Evolutionary conservation across 345 rosid species (phyloP).

Genomic region (Raphanus raphanistrum): DNA sequence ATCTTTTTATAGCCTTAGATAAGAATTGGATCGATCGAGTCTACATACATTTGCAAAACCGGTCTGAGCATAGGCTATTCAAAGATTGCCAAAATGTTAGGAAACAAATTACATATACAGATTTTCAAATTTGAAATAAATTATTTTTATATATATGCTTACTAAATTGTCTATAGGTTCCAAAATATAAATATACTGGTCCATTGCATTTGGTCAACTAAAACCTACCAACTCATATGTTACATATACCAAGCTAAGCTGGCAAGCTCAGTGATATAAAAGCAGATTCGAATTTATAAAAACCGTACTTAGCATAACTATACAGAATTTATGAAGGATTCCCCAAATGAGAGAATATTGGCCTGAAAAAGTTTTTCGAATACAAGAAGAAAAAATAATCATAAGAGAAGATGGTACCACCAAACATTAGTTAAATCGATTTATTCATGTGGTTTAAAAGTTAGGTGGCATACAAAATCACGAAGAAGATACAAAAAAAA

Average conservation of each 20-base stretch:
- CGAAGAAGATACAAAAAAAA: neutral
- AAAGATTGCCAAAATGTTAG: no score
- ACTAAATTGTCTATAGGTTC: no score
- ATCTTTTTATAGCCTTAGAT: no score
- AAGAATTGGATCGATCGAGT: slow-evolving; percentile 1
- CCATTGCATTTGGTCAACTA: neutral
- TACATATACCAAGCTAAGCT: no score
- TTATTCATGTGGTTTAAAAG: neutral
- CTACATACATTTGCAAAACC: neutral
- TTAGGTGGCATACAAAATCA: neutral
- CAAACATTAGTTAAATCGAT: slow-evolving; percentile 1
- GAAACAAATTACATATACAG: no score
- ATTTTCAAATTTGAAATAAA: no score
- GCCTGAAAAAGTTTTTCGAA: neutral
- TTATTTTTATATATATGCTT: no score
- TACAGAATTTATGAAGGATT: neutral
- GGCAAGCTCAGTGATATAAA: neutral
- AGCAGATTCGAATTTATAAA: neutral
- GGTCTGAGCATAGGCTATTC: no score
- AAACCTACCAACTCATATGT: no score
- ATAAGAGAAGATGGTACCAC: slow-evolving; percentile 17
- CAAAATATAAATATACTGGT: no score
- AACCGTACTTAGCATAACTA: neutral
- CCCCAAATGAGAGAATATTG: neutral
- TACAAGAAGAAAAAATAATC: neutral